Evolutionary conservation across 225 moss, liverwort and hornwort genomes (phyloP), one percentile per base, ranked within the genome.

Genomic region (Anthoceros angustus): DNA sequence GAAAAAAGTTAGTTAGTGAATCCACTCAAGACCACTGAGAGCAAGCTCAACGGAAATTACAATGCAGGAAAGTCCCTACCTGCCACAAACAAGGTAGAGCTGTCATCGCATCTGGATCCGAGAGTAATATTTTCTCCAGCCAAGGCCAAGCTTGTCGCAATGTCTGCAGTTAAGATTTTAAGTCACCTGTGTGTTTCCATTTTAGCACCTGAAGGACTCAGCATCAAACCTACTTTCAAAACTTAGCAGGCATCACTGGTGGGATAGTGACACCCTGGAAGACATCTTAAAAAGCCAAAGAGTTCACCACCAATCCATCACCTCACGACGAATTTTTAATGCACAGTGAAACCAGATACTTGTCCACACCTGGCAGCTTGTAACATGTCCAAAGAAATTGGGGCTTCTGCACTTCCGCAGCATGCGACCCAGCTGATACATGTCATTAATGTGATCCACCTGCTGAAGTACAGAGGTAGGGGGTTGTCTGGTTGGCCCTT

Each of bases 91-190:
- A 80, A 73, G 98, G 89, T 69, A 99, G 77, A 71, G 79, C 75
- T 40, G 72, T 81, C 55, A 99, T 86, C 73, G 87, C 84, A 69
- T 99, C 92, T 68, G 98, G 89, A 75, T 87, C 98, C 65, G 80
- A 73, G 43, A 73, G 71, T 64, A 92, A 67, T 66, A 99, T 84
- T 67, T 79, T 83, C 66, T 75, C 84, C 77, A 99, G 71, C 98
- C 98, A 99, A 25, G 87, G 76, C 98, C 98, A 99, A 43, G 89
- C 84, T 72, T 87, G 86, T 66, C 82, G 86, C 67, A 99, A 73
- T 63, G 87, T 89, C 92, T 98, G 89, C 68, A 80, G 40, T 26
- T n/a, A 40, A 14, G 21, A 67, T 20, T 32, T 32, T 32, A 32
- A 32, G 32, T 32, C 32, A 32, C 32, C 32, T 32, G 32, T 32